Conservation (phyloP, 2,329 filamentous ascomycete species). For the Stachybotrys chartarum region DNA sequence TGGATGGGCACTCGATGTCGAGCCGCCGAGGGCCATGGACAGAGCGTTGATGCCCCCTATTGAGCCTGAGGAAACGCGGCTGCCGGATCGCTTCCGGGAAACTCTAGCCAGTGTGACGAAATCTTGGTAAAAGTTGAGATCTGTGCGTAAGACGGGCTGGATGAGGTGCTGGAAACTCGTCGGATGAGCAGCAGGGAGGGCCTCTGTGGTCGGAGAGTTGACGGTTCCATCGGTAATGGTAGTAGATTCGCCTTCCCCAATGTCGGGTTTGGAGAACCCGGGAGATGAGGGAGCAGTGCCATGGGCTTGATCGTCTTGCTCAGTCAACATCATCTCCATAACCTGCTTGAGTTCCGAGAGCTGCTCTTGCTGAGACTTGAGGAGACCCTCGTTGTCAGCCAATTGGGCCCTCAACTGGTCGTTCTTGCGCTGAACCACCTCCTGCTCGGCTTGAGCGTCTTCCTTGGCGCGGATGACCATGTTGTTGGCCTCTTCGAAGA, state of each 20-base stretch:
- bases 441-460: constrained; percentile 78
- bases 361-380: constrained; percentile 90
- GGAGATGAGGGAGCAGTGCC: constrained; percentile 80
- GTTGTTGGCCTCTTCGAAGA: constrained; percentile 98
- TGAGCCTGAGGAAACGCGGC: constrained; percentile 65
- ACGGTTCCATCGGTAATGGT: constrained; percentile 21
- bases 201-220: constrained; percentile 33
- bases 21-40: constrained; percentile 37
- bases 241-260: constrained; percentile 30
- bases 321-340: constrained; percentile 76
- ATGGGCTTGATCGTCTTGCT: constrained; percentile 64
- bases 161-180: constrained; percentile 77
- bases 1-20: constrained; percentile 37
- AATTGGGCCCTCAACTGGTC: constrained; percentile 82
- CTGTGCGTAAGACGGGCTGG: constrained; percentile 74
- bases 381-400: constrained; percentile 75
- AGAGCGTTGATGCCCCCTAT: constrained; percentile 43
- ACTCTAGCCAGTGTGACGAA: constrained; percentile 71
- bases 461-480: constrained; percentile 90
- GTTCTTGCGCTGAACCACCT: constrained; percentile 74
- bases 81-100: constrained; percentile 53
- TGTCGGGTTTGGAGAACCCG: constrained; percentile 63
- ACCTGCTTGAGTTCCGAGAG: constrained; percentile 84
- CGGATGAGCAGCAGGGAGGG: constrained; percentile 47
- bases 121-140: constrained; percentile 75